Percentiles rank a stretch among this genome's conserved stretches.
phyloP scores from a whole-genome alignment of 139 green algal species.

The Nannochloris sp. region DNA sequence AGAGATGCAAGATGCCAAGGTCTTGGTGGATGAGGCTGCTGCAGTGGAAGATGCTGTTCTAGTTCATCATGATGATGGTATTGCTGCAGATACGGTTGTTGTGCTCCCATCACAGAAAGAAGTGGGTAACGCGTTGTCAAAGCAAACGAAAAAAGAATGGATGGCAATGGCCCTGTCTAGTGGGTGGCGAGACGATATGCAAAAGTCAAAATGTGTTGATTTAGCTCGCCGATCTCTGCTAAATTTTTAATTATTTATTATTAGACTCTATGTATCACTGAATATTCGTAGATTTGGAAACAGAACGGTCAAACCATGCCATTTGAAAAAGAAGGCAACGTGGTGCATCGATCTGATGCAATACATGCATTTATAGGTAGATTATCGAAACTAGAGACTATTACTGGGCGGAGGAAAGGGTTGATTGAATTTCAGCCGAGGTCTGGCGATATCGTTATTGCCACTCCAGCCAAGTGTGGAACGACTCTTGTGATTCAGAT shows the following conservation, averaged over 20 bases:
- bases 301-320: not conserved
- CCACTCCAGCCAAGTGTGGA: conserved; percentile 22
- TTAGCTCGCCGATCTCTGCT: conserved; percentile 19
- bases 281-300: too few relatives aligned
- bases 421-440: not conserved
- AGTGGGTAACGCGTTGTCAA: not conserved
- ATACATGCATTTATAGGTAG: conserved; percentile 1
- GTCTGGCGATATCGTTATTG: conserved; percentile 10
- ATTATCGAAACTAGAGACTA: conserved; percentile 13
- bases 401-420: not conserved
- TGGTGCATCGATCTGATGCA: not conserved
- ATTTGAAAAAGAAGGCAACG: not conserved
- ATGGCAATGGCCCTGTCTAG: conserved; percentile 22
- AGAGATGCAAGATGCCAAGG: not conserved
- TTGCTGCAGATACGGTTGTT: not conserved
- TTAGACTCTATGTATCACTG: too few relatives aligned
- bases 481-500: conserved; percentile 39
- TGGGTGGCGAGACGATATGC: conserved; percentile 23
- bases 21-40: not conserved
- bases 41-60: not conserved
- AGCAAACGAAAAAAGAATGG: conserved; percentile 15
- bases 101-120: conserved; percentile 5
- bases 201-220: conserved; percentile 15
- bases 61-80: not conserved
- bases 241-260: not conserved